Base-by-base conservation (phyloP, 1,284 basidiomycete species). In the Ustilago xerochloae region DNA sequence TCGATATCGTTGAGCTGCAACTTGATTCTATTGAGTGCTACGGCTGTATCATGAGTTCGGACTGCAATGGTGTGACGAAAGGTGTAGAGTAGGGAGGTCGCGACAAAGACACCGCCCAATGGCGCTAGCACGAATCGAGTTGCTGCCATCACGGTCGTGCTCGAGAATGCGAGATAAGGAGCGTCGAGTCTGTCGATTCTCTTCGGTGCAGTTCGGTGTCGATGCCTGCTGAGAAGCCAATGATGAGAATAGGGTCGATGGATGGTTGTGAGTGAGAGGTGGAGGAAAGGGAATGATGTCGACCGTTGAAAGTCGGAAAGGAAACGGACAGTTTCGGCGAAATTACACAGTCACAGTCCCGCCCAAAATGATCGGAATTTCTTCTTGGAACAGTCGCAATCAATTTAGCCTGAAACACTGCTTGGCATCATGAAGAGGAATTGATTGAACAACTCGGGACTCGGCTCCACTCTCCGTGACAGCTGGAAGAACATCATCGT, bases 31-130 rank as follows among this genome's bases (percentile, higher is more conserved):
- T 67, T 60, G 57, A 75, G 63, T 29, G 67, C 50, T 0, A 71
- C 41, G 2, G 64, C 67, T 1, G 72, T 71, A 15, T 75, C 67
- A 50, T 75, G 72, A 24, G 72, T 75, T n/a, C 67, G 66, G 5
- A 71, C 66, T 4, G 72, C 66, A 18, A 75, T 75, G 6, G 67
- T 71, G 50, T 75, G 67, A n/a, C 72, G 63, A 38, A 75, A 75
- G 20, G 72, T 71, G 57, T 75, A 75, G 56, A 75, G 67, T 16
- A 75, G 57, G 45, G 72, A 70, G 2, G 72, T 75, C 10, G 72
- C 72, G 39, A 75, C 72, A 63, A 75, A 75, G 16, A 67, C 67
- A 38, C 72, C 72, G 30, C 67, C 68, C 18, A 75, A 33, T 4
- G 72, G 72, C 10, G 67, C 72, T 2, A 75, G 54, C 28, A 75